Base-by-base conservation (phyloP, 2,329 filamentous ascomycete genomes). In the Aphanocladium album region DNA sequence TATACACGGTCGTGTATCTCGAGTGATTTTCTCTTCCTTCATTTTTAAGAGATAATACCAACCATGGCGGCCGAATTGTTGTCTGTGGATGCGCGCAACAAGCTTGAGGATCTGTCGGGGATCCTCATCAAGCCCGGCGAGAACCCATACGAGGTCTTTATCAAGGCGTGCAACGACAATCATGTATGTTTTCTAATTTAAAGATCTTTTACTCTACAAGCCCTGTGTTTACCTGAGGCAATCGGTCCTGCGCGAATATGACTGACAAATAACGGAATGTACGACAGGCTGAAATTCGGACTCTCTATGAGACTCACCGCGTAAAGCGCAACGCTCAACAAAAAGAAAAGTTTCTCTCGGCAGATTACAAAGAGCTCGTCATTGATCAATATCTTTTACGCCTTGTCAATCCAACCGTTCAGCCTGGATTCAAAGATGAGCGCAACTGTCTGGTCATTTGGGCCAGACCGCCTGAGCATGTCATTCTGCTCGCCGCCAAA, bases 391-490 rank as follows among this genome's bases (percentile, higher is more conserved):
- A 91, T 60, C 81, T 97, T 1, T 77, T 87, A 54, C 87, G 87
- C 60, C 76, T 96, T 35, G 83, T 88, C 65, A 80, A 87, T 47
- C 82, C 83, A 1, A 74, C 80, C 1, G 75, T 88, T 39, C 82
- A 90, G 64, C 87, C 86, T 1, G 85, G 84, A 1, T 96, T 89
- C 70, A 72, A 79, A 56, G 93, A 98, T 71, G 83, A 85, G 46
- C 81, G 93, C 45, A 82, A 96, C 69, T 96, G 93, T 70, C 79
- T 97, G 12, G 90, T 92, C 0, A 87, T 97, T 70, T 97, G 92
- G 91, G 91, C 90, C 3, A 82, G 93, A 7, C 93, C 93, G 17
- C 89, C 93, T 0, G 75, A 84, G 50, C 85, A 88, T 66, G 79
- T 97, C 19, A 79, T 88, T 50, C 76, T 81, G 21, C 75, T 98